Evolutionary conservation across 495 filamentous ascomycete genomes (phyloP).

Genomic region (Endocarpon pusillum): DNA sequence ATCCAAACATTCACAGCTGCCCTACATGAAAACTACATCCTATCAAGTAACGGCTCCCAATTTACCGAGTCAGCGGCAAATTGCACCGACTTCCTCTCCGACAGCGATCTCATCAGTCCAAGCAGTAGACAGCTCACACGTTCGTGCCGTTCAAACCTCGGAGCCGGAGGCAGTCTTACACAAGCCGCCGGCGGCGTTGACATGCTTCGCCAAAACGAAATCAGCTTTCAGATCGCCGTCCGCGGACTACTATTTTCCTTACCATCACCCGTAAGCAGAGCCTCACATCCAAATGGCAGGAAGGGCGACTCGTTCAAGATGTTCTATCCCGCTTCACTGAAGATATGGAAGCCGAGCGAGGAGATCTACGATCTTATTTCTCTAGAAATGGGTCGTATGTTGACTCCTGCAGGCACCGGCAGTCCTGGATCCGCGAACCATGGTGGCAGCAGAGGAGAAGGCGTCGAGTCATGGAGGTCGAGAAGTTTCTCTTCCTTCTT

Average conservation of each 20-base stretch:
- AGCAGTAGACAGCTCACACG: conserved; percentile 17
- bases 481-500: too few species aligned
- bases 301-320: conserved; percentile 53
- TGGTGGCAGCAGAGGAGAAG: conserved; percentile 16
- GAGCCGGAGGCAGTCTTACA: conserved; percentile 19
- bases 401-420: conserved; percentile 12
- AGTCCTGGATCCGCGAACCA: conserved; percentile 11
- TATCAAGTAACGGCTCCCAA: conserved; percentile 53
- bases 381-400: conserved; percentile 35
- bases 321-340: conserved; percentile 68
- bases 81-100: conserved; percentile 73
- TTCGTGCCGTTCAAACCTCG: conserved; percentile 15
- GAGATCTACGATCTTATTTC: conserved; percentile 58
- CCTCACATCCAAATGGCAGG: conserved; percentile 19
- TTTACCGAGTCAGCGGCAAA: conserved; percentile 48
- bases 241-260: conserved; percentile 69
- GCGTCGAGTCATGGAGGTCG: conserved; percentile 22
- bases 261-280: conserved; percentile 66
- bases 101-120: conserved; percentile 56
- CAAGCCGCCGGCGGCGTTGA: conserved; percentile 39
- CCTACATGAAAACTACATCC: conserved; percentile 83
- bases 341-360: conserved; percentile 60
- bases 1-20: conserved; percentile 76
- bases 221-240: conserved; percentile 74
- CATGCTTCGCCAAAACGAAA: conserved; percentile 72